Base-by-base conservation (phyloP, 768 basidiomycete species). In the Tephrocybe sp. region DNA sequence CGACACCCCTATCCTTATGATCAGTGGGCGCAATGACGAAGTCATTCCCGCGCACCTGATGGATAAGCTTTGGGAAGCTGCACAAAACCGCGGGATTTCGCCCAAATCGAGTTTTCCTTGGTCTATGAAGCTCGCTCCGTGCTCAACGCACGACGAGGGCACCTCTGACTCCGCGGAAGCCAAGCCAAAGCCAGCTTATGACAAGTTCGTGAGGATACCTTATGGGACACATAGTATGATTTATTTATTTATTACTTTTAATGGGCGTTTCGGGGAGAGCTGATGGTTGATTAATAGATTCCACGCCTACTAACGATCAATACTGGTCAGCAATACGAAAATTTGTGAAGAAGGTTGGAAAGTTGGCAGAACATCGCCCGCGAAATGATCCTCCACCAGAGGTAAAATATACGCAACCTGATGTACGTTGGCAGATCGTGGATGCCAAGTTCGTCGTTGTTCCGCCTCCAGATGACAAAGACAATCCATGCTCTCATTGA, bases 31-130 rank as follows among this genome's bases (percentile, higher is more conserved):
- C 11, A 45, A 46, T 8, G 87, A 92, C 59, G 75, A 79, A 52
- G 74, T 89, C 1, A 80, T 92, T 2, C 84, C 83, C 10, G 68
- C 72, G 3, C 64, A 67, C 42, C 83, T 89, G 54, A 89, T 90
- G 86, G 68, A 68, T 36, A 76, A 71, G 14, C 68, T 84, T 3
- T 84, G 82, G 78, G 71, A 77, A 55, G 68, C 81, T 49, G 66
- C 80, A 9, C 62, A 67, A 33, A 65, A 65, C 5, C 68, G 73
- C 39, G 76, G 76, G 11, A 39, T 53, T 19, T 19, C 56, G 57
- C 49, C 42, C 9, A 44, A 47, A 1, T 26, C 45, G 0, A 26
- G 1, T 2, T 45, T 34, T 11, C 39, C 4, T 17, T 42, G 51
- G 45, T 13, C 23, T 1, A 10, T 11, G 2, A n/a, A n/a, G n/a